Evolutionary conservation across 768 basidiomycete species (phyloP).

Genomic region (Suillus lakei): DNA sequence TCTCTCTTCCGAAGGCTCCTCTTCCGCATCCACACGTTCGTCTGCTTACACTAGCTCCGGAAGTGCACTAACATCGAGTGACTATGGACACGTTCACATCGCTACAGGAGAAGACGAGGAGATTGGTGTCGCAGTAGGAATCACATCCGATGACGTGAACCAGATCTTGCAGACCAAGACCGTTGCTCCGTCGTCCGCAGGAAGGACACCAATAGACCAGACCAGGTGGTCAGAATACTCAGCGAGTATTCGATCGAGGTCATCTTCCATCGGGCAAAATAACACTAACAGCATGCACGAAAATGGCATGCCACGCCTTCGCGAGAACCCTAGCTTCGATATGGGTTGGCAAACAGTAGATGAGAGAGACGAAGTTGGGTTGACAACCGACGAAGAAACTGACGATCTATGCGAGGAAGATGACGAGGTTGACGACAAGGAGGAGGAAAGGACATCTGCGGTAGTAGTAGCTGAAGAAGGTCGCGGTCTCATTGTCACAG

Average conservation of each 20-base stretch:
- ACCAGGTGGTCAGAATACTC: slow-evolving; percentile 80
- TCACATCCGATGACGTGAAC: slow-evolving; percentile 68
- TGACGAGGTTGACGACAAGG: slow-evolving; percentile 52
- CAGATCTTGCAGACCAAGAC: slow-evolving; percentile 63
- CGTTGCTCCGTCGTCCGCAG: slow-evolving; percentile 47
- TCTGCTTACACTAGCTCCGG: slow-evolving; percentile 79
- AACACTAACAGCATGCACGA: slow-evolving; percentile 48
- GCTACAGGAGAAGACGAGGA: slow-evolving; percentile 64
- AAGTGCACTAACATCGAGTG: slow-evolving; percentile 61
- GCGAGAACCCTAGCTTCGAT: slow-evolving; percentile 76
- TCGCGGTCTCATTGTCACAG: slow-evolving; percentile 80
- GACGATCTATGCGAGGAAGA: slow-evolving; percentile 57
- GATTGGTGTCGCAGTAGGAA: slow-evolving; percentile 54
- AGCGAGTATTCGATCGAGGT: slow-evolving; percentile 66
- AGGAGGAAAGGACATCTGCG: slow-evolving; percentile 77
- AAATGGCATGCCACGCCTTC: slow-evolving; percentile 46
- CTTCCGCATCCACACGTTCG: slow-evolving; percentile 73
- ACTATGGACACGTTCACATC: slow-evolving; percentile 70
- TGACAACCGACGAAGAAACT: slow-evolving; percentile 58
- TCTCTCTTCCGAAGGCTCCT: slow-evolving; percentile 73
- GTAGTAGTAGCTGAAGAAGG: slow-evolving; percentile 84
- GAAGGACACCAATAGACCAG: slow-evolving; percentile 62
- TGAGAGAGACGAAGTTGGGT: slow-evolving; percentile 67
- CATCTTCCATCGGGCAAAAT: slow-evolving; percentile 64
- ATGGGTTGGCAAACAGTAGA: slow-evolving; percentile 75